These are phyloP conservation scores for Leccinum longicurvipes DNA, from an alignment of 768 basidiomycete genomes.

Conservation along the genomic window DNA sequence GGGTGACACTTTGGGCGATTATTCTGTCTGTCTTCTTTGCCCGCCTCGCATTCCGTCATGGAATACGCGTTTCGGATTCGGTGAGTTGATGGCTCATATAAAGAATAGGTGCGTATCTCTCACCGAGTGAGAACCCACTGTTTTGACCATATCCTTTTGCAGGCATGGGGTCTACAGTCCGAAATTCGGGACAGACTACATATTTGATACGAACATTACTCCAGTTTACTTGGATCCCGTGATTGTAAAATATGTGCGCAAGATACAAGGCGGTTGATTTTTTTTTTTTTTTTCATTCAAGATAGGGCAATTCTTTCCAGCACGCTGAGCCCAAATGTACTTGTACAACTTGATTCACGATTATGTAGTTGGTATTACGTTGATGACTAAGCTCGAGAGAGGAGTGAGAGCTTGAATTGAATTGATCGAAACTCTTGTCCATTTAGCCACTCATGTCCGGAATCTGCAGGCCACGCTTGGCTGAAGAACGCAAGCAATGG, in stretches of 20 bases:
- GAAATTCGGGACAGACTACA: constrained; percentile 16
- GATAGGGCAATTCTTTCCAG: background rate
- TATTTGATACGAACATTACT: constrained; percentile 18
- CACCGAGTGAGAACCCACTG: background rate
- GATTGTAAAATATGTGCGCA: background rate
- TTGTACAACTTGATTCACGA: background rate
- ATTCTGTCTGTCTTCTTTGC: constrained; percentile 25
- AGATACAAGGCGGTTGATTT: background rate
- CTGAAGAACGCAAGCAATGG: constrained; percentile 99
- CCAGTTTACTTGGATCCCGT: constrained; percentile 15
- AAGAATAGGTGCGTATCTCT: constrained; percentile 14
- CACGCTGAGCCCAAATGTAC: background rate
- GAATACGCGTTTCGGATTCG: constrained; percentile 18
- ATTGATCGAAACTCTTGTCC: background rate
- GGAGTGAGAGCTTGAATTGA: too few relatives aligned
- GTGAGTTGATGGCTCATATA: constrained; percentile 18
- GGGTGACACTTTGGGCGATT: constrained; percentile 8
- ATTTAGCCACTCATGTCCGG: constrained; percentile 56
- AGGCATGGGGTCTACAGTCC: constrained; percentile 22
- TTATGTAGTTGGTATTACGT: background rate
- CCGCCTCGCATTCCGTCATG: constrained; percentile 29
- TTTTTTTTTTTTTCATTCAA: background rate
- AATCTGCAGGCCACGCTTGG: constrained; percentile 87
- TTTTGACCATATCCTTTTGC: background rate
- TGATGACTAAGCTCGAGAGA: constrained; percentile 21